Evolutionary conservation across 768 basidiomycete genomes (phyloP).

Genomic region (Daedalea quercina): DNA sequence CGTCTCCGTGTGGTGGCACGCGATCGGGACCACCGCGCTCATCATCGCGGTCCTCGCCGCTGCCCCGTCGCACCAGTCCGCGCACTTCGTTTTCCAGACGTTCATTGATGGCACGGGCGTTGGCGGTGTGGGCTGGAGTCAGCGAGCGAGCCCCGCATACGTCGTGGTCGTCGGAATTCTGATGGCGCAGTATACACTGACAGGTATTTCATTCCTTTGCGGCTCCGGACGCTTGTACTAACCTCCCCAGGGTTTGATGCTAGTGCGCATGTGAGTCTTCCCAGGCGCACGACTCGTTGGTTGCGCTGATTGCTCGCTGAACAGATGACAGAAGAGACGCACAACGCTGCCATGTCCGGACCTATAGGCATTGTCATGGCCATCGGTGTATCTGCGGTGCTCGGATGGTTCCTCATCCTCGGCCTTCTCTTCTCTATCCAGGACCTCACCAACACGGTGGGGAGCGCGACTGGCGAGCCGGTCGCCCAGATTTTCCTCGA

Average conservation of each 20-base stretch:
- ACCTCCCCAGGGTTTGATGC: constrained; percentile 57
- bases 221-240: not conserved
- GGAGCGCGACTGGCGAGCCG: constrained; percentile 54
- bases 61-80: constrained; percentile 65
- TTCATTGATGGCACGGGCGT: constrained; percentile 67
- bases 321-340: constrained; percentile 77
- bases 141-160: constrained; percentile 62
- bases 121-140: constrained; percentile 51
- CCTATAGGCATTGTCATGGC: constrained; percentile 64
- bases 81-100: constrained; percentile 58
- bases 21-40: constrained; percentile 58
- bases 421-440: constrained; percentile 75
- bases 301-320: too few relatives aligned
- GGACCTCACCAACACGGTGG: constrained; percentile 50
- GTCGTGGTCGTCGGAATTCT: constrained; percentile 67
- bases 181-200: constrained; percentile 73
- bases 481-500: constrained; percentile 78
- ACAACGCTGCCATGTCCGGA: constrained; percentile 52
- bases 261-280: constrained; percentile 50
- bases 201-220: constrained; percentile 33
- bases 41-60: constrained; percentile 65
- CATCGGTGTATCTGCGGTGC: constrained; percentile 62
- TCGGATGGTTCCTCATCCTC: constrained; percentile 72
- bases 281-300: too few relatives aligned
- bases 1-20: constrained; percentile 70